Conservation (phyloP, 2,329 filamentous ascomycete genomes). For the Ophiostoma angusticollis region DNA sequence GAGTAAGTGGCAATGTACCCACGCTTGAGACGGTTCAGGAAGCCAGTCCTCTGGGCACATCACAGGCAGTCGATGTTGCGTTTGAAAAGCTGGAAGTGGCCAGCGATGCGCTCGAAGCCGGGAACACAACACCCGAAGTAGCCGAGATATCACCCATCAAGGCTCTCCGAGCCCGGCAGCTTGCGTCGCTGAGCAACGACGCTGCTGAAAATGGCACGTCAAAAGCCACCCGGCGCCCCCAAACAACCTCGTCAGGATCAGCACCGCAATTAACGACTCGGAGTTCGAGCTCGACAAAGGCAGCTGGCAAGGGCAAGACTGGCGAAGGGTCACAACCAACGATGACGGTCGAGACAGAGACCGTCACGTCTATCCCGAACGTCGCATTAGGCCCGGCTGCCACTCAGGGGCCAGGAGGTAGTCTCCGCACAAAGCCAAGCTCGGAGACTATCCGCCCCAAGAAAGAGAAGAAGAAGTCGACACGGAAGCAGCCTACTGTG, state of each 20-base stretch:
- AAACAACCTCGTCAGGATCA: slow-evolving; percentile 21
- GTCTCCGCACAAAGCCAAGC: slow-evolving; percentile 74
- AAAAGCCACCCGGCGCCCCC: slow-evolving; percentile 30
- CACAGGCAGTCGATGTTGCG: slow-evolving; percentile 34
- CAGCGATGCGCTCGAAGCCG: slow-evolving; percentile 30
- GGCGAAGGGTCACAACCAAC: slow-evolving; percentile 67
- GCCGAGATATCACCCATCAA: slow-evolving; percentile 26
- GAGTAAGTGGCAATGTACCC: slow-evolving; percentile 44
- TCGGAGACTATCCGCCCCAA: slow-evolving; percentile 92
- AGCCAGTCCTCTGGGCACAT: slow-evolving; percentile 64
- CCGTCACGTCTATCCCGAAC: slow-evolving; percentile 81
- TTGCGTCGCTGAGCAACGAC: slow-evolving; percentile 42
- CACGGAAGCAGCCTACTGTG: slow-evolving; percentile 61
- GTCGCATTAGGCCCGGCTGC: slow-evolving; percentile 57
- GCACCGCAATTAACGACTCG: slow-evolving; percentile 40
- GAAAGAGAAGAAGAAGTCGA: slow-evolving; percentile 76
- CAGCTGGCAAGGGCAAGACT: slow-evolving; percentile 52
- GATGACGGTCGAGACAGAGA: slow-evolving; percentile 97
- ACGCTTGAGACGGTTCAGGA: slow-evolving; percentile 86
- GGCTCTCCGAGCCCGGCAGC: slow-evolving; percentile 32
- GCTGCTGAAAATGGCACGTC: slow-evolving; percentile 44
- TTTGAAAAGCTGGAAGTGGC: slow-evolving; percentile 38
- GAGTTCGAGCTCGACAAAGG: slow-evolving; percentile 56
- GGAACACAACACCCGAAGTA: slow-evolving; percentile 29
- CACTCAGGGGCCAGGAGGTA: slow-evolving; percentile 52